Evolutionary conservation across 2,329 filamentous ascomycete genomes (phyloP).

Genomic region (Aspergillus pseudotamarii): DNA sequence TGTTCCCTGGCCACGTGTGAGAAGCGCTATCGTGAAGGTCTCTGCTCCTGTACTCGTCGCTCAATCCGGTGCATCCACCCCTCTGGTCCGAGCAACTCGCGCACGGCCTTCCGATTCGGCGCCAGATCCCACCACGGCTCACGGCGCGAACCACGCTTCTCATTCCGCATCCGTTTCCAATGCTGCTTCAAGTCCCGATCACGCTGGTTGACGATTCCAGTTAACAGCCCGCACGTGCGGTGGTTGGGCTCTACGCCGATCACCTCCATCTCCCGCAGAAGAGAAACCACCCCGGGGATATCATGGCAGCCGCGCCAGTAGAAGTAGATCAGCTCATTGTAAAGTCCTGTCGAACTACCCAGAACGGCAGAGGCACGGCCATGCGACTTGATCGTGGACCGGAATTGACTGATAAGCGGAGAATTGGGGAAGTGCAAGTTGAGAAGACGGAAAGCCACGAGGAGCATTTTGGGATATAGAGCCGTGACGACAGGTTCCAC

Average conservation of each 20-base stretch:
- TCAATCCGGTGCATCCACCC: constrained; percentile 32
- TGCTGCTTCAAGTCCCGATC: constrained; percentile 24
- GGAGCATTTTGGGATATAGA: constrained; percentile 46
- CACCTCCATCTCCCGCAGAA: constrained; percentile 49
- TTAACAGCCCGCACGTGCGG: constrained; percentile 36
- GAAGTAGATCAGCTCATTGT: constrained; percentile 48
- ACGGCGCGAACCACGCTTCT: constrained; percentile 2
- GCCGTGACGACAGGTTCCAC: constrained; percentile 34
- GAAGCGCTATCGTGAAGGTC: neutral
- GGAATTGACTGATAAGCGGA: constrained; percentile 42
- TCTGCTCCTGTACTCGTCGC: constrained; percentile 14
- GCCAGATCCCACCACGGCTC: constrained; percentile 38
- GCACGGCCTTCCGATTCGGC: constrained; percentile 32
- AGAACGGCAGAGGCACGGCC: constrained; percentile 48
- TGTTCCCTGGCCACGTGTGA: neutral
- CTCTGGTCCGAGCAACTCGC: constrained; percentile 27
- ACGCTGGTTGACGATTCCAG: constrained; percentile 32
- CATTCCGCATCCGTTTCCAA: constrained; percentile 12
- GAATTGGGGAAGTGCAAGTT: constrained; percentile 45
- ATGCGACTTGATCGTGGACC: constrained; percentile 42
- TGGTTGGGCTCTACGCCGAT: constrained; percentile 42
- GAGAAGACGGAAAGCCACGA: constrained; percentile 44
- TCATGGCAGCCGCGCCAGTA: constrained; percentile 47
- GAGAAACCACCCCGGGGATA: constrained; percentile 40
- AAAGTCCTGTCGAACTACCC: constrained; percentile 44